These are phyloP conservation scores for Leccinum insigne DNA, from an alignment of 1,284 basidiomycete genomes.

Conservation along the genomic window DNA sequence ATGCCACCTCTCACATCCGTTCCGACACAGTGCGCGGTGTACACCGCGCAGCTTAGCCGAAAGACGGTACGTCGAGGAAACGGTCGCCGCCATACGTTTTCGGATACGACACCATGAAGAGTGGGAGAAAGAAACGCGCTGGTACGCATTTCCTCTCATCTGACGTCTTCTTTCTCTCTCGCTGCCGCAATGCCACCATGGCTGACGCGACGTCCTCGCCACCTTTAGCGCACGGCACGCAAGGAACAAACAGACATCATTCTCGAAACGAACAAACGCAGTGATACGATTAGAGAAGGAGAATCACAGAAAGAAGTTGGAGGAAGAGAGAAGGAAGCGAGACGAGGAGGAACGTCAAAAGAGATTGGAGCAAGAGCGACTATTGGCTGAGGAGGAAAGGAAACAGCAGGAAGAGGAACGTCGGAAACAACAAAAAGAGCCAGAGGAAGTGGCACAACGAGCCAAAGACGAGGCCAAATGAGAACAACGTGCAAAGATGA, in stretches of 20 bases:
- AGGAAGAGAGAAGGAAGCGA: conserved; percentile 48
- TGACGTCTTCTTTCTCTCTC: background rate
- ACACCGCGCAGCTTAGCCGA: conserved; percentile 41
- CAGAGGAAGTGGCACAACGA: conserved; percentile 40
- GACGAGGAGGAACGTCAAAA: conserved; percentile 49
- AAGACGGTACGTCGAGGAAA: conserved; percentile 59
- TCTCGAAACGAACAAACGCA: conserved; percentile 37
- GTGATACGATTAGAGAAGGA: conserved; percentile 68
- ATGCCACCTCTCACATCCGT: background rate
- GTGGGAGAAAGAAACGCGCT: conserved; percentile 75
- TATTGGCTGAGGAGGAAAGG: conserved; percentile 32
- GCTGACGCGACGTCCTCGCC: background rate
- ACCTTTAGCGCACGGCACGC: conserved; percentile 56
- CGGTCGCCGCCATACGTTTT: conserved; percentile 66
- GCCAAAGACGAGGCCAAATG: conserved; percentile 32
- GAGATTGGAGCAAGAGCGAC: conserved; percentile 40
- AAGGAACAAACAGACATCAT: conserved; percentile 48
- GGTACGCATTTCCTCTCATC: conserved; percentile 42
- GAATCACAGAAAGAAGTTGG: conserved; percentile 50
- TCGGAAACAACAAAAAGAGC: conserved; percentile 38
- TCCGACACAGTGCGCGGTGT: conserved; percentile 17
- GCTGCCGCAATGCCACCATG: background rate
- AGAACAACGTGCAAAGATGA: conserved; percentile 32
- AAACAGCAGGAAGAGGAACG: conserved; percentile 36
- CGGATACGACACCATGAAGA: conserved; percentile 70